phyloP scores from a whole-genome alignment of 192 early-diverging fungal genomes.

The Linnemannia hyalina region DNA sequence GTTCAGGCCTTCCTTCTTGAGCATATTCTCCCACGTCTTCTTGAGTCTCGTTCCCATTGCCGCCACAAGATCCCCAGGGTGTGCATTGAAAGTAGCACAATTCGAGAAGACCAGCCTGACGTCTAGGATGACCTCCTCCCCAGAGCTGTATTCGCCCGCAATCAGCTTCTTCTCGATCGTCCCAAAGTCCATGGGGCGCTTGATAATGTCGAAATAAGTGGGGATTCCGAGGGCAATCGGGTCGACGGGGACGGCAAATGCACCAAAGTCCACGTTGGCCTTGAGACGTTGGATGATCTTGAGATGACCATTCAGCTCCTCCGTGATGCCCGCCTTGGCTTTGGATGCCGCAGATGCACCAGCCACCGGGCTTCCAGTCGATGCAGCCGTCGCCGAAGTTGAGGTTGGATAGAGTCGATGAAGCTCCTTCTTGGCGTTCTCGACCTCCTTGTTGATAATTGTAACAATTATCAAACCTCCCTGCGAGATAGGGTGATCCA shows the following conservation, averaged over 20 bases:
- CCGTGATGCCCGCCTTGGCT: conserved; percentile 15
- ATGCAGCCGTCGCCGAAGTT: conserved; percentile 4
- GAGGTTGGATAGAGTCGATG: conserved; percentile 33
- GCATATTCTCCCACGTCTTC: conserved; percentile 47
- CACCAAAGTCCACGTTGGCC: conserved; percentile 59
- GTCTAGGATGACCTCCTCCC: conserved; percentile 60
- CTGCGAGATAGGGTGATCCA: conserved; percentile 50
- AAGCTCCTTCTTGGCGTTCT: conserved; percentile 50
- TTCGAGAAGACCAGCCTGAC: conserved; percentile 78
- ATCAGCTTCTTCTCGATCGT: conserved; percentile 65
- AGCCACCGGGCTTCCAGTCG: neutral
- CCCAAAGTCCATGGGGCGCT: conserved; percentile 80
- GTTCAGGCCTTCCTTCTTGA: conserved; percentile 50
- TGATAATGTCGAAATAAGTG: conserved; percentile 78
- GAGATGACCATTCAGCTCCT: conserved; percentile 38
- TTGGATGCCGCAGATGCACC: conserved; percentile 15
- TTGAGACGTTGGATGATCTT: conserved; percentile 49
- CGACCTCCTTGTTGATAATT: conserved; percentile 40
- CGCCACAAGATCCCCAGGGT: conserved; percentile 67
- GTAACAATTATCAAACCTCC: conserved; percentile 44
- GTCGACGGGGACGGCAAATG: conserved; percentile 76
- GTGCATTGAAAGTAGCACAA: conserved; percentile 78
- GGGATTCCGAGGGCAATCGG: conserved; percentile 75
- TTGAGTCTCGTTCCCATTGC: conserved; percentile 71
- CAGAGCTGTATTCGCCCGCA: conserved; percentile 45